Evolutionary conservation across 805 yeast genomes (phyloP).

Genomic region (Isabelozyma pseudorhagii): DNA sequence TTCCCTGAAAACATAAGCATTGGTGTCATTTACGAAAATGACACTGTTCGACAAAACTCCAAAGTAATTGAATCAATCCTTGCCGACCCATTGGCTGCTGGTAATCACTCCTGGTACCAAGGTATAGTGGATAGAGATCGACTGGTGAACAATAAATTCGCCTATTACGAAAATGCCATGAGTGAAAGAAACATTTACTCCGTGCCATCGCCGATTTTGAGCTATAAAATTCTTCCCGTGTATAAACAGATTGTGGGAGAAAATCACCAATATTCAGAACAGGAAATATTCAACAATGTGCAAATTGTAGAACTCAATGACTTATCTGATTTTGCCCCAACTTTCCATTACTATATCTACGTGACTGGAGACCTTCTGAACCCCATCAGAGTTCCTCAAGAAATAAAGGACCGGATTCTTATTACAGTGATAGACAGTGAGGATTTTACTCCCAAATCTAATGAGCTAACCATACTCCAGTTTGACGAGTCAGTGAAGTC

Average conservation of each 20-base stretch:
- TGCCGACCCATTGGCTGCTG: constrained; percentile 39
- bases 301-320: constrained; percentile 20
- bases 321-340: constrained; percentile 2
- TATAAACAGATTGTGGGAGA: constrained; percentile 10
- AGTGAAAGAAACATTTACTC: not conserved
- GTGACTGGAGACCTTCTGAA: constrained; percentile 18
- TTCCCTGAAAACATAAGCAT: constrained; percentile 17
- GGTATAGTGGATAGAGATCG: constrained; percentile 18
- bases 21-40: constrained; percentile 33
- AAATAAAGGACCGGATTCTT: constrained; percentile 19
- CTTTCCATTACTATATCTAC: constrained; percentile 19
- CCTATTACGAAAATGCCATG: constrained; percentile 5
- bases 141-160: constrained; percentile 16
- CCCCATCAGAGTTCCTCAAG: constrained; percentile 9
- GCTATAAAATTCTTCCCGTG: constrained; percentile 20
- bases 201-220: constrained; percentile 29
- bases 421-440: constrained; percentile 36
- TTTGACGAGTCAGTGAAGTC: constrained; percentile 9
- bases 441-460: constrained; percentile 34
- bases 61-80: constrained; percentile 32
- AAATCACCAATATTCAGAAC: constrained; percentile 3
- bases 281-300: constrained; percentile 10
- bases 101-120: constrained; percentile 30
- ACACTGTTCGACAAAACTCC: constrained; percentile 14
- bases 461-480: constrained; percentile 25